Conservation (phyloP, 1,139 yeast species). For the Eremothecium sinecaudum region DNA sequence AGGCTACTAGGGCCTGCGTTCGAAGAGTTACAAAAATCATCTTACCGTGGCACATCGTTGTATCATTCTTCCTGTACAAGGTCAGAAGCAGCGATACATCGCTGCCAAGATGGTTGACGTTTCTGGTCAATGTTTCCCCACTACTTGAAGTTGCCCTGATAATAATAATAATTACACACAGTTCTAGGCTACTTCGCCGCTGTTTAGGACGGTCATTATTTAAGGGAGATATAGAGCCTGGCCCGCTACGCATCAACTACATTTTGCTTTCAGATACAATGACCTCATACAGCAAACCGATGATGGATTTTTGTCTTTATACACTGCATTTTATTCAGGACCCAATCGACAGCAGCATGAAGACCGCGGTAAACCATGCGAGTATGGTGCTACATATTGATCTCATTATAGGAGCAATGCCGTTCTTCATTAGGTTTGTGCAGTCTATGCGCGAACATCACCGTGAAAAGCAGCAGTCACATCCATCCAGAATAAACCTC, state of each 20-base stretch:
- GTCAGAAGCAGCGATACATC: slow-evolving; percentile 8
- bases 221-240: slow-evolving; percentile 41
- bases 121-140: slow-evolving; percentile 10
- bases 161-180: slow-evolving; percentile 12
- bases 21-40: slow-evolving; percentile 25
- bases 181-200: slow-evolving; percentile 32
- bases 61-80: slow-evolving; percentile 10
- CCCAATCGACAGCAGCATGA: slow-evolving; percentile 5
- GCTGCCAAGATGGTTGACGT: slow-evolving; percentile 8
- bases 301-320: slow-evolving; percentile 56
- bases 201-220: slow-evolving; percentile 37
- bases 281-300: slow-evolving; percentile 66
- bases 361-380: background rate
- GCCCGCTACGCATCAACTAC: slow-evolving; percentile 67
- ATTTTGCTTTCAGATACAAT: slow-evolving; percentile 72
- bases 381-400: slow-evolving; percentile 15
- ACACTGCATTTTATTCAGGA: slow-evolving; percentile 31
- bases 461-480: slow-evolving; percentile 31
- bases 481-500: slow-evolving; percentile 38
- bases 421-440: slow-evolving; percentile 60
- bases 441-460: slow-evolving; percentile 72
- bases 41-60: slow-evolving; percentile 24
- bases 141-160: slow-evolving; percentile 12
- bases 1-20: slow-evolving; percentile 20
- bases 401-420: slow-evolving; percentile 42